Base-by-base conservation (phyloP, 169 alveolate species). In the Eimeria acervulina region DNA sequence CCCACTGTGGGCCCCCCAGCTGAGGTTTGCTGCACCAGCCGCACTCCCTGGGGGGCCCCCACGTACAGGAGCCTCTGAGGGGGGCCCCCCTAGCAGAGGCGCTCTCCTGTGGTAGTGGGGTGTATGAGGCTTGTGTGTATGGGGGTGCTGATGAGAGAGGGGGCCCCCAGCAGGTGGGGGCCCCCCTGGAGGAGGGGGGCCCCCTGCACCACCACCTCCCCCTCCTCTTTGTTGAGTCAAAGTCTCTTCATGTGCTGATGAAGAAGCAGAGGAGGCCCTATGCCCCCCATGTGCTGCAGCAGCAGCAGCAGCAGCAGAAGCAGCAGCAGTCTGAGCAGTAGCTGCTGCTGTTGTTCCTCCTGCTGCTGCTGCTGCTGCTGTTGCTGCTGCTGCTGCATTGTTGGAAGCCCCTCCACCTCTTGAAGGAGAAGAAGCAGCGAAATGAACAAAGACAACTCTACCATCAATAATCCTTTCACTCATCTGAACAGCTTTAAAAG, bases 381-480 rank as follows among this genome's bases (percentile, higher is more conserved):
- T 2, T 12, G 80, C 80, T 12, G 80, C 44, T 12, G 80, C 80
- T 12, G 80, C 80, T 12, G 80, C 80, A n/a, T 33, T 68, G 17
- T 1, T n/a, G 42, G 80, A 33, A 19, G 74, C 74, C 36, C 31
- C 74, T 63, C 55, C 55, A 7, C 55, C 12, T 12, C n/a, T n/a
- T n/a, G 59, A 51, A 51, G 47, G 40, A 0, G 84, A 28, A 1
- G 95, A 66, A 17, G 92, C 12, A 19, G 95, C 95, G 26, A 70
- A 90, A 13, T 90, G 95, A 72, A 97, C 85, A 87, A 97, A 97
- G 15, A 97, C 97, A 33, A 97, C 97, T 28, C 97, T 95, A 42
- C 97, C 97, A 94, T 96, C 97, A 10, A 97, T 96, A 66, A 96
- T 96, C 15, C 98, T 93, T 70, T 97, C 97, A 13, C 97, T 98